Base-by-base conservation (phyloP, 805 yeast genomes). In the Starmerella vaccinii region DNA sequence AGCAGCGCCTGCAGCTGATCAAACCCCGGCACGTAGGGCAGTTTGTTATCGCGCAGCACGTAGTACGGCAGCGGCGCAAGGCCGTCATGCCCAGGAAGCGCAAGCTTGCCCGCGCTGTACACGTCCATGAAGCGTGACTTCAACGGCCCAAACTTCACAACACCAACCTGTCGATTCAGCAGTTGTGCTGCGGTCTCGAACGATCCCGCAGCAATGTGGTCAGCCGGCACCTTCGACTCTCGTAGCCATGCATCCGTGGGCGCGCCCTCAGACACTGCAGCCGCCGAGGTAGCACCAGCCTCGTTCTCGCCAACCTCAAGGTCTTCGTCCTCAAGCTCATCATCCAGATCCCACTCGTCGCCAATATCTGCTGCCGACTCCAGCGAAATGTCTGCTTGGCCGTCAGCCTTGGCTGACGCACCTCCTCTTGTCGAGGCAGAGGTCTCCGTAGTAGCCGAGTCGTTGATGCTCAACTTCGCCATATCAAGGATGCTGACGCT, bases 161-260 rank as follows among this genome's bases (percentile, higher is more conserved):
- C 77, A 60, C 97, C 98, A 41, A 82, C 73, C 68, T 94, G 98
- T 62, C 90, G 83, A 71, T 82, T 80, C 61, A 92, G 76, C 63
- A 94, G 77, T 61, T 88, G 94, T 35, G 96, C 92, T 34, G 97
- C 99, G 49, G 90, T 84, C 58, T 88, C 97, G 65, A 90, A 90
- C 4, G 94, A 84, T 60, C 99, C 99, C 2, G 96, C 88, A 2
- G 98, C 97, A 61, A 83, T 88, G 60, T 87, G 85, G 24, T 86
- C 87, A 27, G 95, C 97, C 4, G 97, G 87, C 50, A 89, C 76
- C 56, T 82, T 84, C 16, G 95, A 84, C 67, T 84, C 86, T 58
- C 90, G 82, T 27, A 85, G 76, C 98, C 99, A 94, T 52, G 80
- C 68, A 64, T 89, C 95, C 24, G 76, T 76, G 15, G 74, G 74